Evolutionary conservation across 2,329 filamentous ascomycete species (phyloP), one percentile per base, ranked within the genome.

Genomic region (Akanthomyces muscarius): DNA sequence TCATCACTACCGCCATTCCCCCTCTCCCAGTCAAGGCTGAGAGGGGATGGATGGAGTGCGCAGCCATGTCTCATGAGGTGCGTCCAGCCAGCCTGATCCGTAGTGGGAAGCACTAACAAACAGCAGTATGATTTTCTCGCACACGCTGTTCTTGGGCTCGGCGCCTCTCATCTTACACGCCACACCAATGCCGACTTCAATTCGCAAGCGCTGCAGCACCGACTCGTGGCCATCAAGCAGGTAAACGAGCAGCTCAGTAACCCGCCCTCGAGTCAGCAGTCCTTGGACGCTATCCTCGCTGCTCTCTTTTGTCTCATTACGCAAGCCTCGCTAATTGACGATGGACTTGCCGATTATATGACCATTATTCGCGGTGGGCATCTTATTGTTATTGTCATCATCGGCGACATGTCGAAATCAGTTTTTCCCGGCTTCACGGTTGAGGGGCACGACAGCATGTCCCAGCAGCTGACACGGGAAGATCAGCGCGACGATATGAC

Each of bases 1-100:
- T 82, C 64, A 66, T 83, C 14, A 71, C 77, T 1, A 69, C 74
- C 2, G 80, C 79, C 5, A 74, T 74, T 50, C 76, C 75, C 2
- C 73, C 75, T 1, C 61, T 77, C 10, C 76, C 76, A 6, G 63
- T 77, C 1, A 65, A 66, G 18, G 71, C 70, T 3, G 70, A 70
- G 4, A 66, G 69, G 6, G 64, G 76, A 0, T 78, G 76, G 75
- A 69, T 65, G 53, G 66, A 72, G 25, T 73, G 73, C 1, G 74
- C 73, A 3, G 66, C 70, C 33, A 70, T 78, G 63, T 74, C 73
- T 6, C 73, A 78, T 64, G 58, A 66, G 21, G 75, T 77, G 63
- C 66, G 70, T 65, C 28, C 13, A 28, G 13, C 10, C 18, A 28
- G 60, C 23, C 16, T 50, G 5, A 30, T 13, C 7, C 5, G 25